phyloP scores from a whole-genome alignment of 768 basidiomycete genomes.

The Bullera alba region DNA sequence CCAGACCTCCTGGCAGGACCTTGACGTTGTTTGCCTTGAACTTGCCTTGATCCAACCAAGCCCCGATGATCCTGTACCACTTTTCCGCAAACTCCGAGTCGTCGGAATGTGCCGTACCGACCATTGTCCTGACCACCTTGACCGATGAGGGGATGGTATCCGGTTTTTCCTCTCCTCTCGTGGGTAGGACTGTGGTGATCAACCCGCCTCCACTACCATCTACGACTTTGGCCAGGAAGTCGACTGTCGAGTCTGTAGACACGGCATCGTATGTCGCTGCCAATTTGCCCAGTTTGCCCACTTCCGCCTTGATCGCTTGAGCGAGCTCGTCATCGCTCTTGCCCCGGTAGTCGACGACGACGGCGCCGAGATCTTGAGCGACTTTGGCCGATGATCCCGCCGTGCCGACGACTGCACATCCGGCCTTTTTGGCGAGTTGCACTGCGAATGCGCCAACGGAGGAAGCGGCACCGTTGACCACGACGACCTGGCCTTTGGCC shows the following conservation, averaged over 20 bases:
- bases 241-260: background rate
- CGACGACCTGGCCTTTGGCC: no score
- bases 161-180: no score
- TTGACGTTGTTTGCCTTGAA: conserved; percentile 20
- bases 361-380: conserved; percentile 18
- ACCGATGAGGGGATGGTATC: conserved; percentile 9
- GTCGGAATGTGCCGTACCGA: conserved; percentile 18
- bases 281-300: conserved; percentile 2
- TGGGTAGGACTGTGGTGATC: background rate
- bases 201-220: background rate
- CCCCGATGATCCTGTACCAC: conserved; percentile 17
- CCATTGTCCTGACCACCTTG: conserved; percentile 9
- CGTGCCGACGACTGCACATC: conserved; percentile 21
- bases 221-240: background rate
- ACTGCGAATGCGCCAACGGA: conserved; percentile 29
- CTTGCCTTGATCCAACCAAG: conserved; percentile 23
- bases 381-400: conserved; percentile 12
- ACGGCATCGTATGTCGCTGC: conserved; percentile 21
- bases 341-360: conserved; percentile 30
- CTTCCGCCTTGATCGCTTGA: conserved; percentile 5
- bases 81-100: conserved; percentile 17
- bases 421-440: conserved; percentile 30
- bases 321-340: conserved; percentile 12
- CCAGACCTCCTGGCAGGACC: conserved; percentile 26
- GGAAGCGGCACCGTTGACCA: conserved; percentile 18